These are phyloP conservation scores for Microbotryum violaceum DNA, from an alignment of 1,284 basidiomycete species.

Conservation along the genomic window DNA sequence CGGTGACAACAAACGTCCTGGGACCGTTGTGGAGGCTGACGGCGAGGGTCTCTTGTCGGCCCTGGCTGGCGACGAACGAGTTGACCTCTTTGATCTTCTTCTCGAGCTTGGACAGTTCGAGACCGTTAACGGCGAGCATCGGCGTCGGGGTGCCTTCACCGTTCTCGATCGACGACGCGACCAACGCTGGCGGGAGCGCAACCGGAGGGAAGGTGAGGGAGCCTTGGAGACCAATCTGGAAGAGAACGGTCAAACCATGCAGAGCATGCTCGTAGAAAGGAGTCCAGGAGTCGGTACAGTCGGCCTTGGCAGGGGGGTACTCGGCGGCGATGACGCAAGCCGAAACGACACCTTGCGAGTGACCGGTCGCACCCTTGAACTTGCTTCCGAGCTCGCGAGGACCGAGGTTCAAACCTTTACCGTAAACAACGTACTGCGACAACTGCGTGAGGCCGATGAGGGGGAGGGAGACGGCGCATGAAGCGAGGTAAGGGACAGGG, in stretches of 20 bases:
- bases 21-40: constrained; percentile 90
- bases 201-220: constrained; percentile 79
- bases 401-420: constrained; percentile 23
- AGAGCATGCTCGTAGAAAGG: constrained; percentile 65
- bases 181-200: constrained; percentile 77
- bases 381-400: constrained; percentile 71
- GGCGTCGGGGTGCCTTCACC: constrained; percentile 89
- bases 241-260: constrained; percentile 84
- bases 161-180: constrained; percentile 79
- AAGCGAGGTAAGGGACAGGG: constrained; percentile 78
- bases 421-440: constrained; percentile 70
- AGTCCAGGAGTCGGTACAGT: constrained; percentile 51
- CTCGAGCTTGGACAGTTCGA: constrained; percentile 68
- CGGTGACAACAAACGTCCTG: constrained; percentile 85
- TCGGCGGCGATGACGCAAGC: constrained; percentile 66
- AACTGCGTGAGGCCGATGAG: constrained; percentile 95
- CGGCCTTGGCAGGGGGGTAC: constrained; percentile 17
- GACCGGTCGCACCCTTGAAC: constrained; percentile 82
- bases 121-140: constrained; percentile 85
- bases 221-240: constrained; percentile 72
- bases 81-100: constrained; percentile 82
- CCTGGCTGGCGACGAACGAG: constrained; percentile 58
- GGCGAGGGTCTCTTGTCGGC: constrained; percentile 45
- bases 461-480: constrained; percentile 89
- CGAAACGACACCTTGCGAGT: constrained; percentile 92